Evolutionary conservation across 176 grass and related monocot genomes (phyloP).

Genomic region (Musa beccarii): DNA sequence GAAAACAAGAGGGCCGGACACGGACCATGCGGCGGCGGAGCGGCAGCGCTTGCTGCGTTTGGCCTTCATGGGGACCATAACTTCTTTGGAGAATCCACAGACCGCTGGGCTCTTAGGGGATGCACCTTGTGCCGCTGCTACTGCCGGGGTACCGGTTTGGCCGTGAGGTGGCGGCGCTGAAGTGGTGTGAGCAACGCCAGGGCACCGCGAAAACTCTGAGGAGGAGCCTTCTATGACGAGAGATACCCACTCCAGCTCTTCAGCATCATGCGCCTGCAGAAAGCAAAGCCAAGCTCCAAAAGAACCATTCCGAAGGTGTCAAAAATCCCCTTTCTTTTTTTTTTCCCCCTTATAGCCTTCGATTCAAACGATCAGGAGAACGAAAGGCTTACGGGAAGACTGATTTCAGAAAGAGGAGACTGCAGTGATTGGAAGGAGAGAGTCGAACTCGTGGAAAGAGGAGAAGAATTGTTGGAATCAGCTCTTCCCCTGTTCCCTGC

Average conservation of each 20-base stretch:
- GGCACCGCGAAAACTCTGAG: constrained; percentile 38
- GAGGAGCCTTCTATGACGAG: constrained; percentile 84
- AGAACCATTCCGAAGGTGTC: not conserved
- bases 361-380: not conserved
- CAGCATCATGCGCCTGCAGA: constrained; percentile 59
- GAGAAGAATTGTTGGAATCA: not conserved
- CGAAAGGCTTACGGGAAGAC: constrained; percentile 51
- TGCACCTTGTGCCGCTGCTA: constrained; percentile 9
- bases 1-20: constrained; percentile 23
- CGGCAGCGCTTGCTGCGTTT: constrained; percentile 64
- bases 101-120: constrained; percentile 30
- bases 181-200: constrained; percentile 5
- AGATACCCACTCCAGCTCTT: constrained; percentile 89
- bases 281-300: constrained; percentile 18
- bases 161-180: constrained; percentile 10
- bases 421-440: constrained; percentile 31
- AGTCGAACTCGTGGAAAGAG: constrained; percentile 8
- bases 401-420: constrained; percentile 34
- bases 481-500: not conserved
- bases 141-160: not conserved
- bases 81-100: constrained; percentile 59
- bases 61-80: constrained; percentile 54
- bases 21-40: constrained; percentile 9
- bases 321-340: constrained; percentile 5
- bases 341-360: not conserved